Evolutionary conservation across 805 yeast species (phyloP), one percentile per base, ranked within the genome.

Genomic region (Candida caryicola): DNA sequence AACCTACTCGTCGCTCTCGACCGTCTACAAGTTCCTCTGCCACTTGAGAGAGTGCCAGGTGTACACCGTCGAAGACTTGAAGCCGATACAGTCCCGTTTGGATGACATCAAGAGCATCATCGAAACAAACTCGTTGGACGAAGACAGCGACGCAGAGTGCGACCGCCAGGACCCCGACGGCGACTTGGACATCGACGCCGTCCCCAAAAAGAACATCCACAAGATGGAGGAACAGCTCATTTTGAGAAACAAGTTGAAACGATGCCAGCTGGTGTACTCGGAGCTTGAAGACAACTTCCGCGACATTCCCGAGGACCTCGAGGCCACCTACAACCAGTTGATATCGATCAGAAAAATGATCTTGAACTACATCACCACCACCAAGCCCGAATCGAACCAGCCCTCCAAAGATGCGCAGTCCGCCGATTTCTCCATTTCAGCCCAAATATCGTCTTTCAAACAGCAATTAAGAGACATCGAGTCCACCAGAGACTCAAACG

Each of bases 1-100:
- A 4, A 86, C 96, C 1, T 93, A 85, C 62, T 91, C 95, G 4
- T 85, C 95, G 3, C 66, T 91, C 29, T 74, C 89, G 29, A 88
- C 98, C 0, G 95, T 93, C 15, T 83, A 82, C 62, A 79, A 93
- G 49, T 66, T 93, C 41, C 70, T 93, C 49, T 85, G 79, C 46
- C 98, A 91, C 62, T 66, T 91, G 44, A 76, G 79, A 47, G 96
- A 86, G 56, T 77, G 86, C 34, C 81, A 80, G 39, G 87, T 86
- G 15, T 91, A 81, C 60, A 89, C 97, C 1, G 79, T 77, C 39
- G 85, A 84, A 50, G 99, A 93, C 59, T 73, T 89, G 47, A 66
- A 71, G 43, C 95, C 96, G 1, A 85, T 93, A 35, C 71, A 77
- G 41, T 77, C 73, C 36, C 76, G 98, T 45, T 67, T 93, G 41